Conservation (phyloP, 768 basidiomycete genomes). For the Boletus vermiculosoides region DNA sequence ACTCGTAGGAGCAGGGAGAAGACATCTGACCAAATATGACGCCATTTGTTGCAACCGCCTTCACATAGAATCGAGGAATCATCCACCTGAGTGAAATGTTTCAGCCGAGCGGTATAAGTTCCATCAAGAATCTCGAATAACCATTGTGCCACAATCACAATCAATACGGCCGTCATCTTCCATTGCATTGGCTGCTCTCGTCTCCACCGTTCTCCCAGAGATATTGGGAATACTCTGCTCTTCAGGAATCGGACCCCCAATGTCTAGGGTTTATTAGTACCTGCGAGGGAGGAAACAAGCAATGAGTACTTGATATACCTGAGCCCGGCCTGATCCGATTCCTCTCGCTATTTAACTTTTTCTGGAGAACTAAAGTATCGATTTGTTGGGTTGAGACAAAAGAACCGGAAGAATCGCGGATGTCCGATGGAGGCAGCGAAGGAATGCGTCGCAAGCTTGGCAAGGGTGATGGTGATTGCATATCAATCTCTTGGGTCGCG, state of each 20-base stretch:
- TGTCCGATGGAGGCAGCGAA: constrained; percentile 31
- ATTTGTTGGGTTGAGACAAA: constrained; percentile 28
- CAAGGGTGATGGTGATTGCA: constrained; percentile 24
- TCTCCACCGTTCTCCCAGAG: neutral
- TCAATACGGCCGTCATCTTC: constrained; percentile 44
- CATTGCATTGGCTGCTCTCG: constrained; percentile 10
- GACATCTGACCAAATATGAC: constrained; percentile 64
- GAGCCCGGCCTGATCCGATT: constrained; percentile 30
- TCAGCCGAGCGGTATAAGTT: neutral
- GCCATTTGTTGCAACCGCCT: constrained; percentile 71
- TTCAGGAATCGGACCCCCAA: constrained; percentile 32
- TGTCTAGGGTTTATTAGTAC: constrained; percentile 22
- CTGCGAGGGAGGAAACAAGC: neutral
- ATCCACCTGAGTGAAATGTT: constrained; percentile 42
- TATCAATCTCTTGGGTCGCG: constrained; percentile 31
- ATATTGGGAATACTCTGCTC: neutral
- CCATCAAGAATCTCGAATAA: constrained; percentile 23
- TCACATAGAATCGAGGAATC: constrained; percentile 65
- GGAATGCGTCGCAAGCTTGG: constrained; percentile 6
- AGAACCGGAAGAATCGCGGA: constrained; percentile 17
- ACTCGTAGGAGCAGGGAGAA: neutral
- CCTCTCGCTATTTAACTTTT: constrained; percentile 23
- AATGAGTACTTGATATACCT: constrained; percentile 48
- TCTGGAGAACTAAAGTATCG: constrained; percentile 42
- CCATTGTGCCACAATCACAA: constrained; percentile 71